Base-by-base conservation (phyloP, 2,329 filamentous ascomycete species). In the Chalaropsis ovoidea region DNA sequence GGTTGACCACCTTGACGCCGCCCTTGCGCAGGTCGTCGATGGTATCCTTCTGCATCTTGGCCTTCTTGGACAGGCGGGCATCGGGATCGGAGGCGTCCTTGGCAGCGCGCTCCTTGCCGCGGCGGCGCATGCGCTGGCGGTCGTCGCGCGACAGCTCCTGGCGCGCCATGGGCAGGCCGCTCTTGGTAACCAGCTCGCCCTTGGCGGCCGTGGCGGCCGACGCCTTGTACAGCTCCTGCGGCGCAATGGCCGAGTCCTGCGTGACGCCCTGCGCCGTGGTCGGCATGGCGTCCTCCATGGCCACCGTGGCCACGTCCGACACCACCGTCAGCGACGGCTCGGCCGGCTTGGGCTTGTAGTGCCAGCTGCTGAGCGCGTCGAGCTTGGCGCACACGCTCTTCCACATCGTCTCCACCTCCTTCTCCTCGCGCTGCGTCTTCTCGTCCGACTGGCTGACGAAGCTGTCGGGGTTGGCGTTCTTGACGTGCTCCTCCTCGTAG, bases 251-350 rank as follows among this genome's bases (percentile, higher is more conserved):
- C 72, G 86, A 89, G 69, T 84, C 79, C 58, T 81, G 82, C 15
- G 81, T 80, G 67, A 91, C 84, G 52, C 88, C 89, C 72, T 86
- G 86, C 54, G 89, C 88, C 0, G 87, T 90, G 17, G 88, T 87
- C 7, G 94, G 93, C 71, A 95, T 88, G 1, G 91, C 93, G 73
- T 99, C 94, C 78, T 99, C 94, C 88, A 97, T 95, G 70, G 84
- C 82, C 69, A 97, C 86, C 2, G 89, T 90, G n/a, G 92, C 90
- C 3, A 94, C 89, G 75, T 97, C 93, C 31, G 90, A 83, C 42
- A 96, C 87, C 65, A 96, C 88, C 54, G 89, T 92, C 69, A 99
- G 83, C 58, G 84, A 84, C n/a, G 90, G 85, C 63, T 87, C 87
- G 1, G 87, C 82, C 11, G 89, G 86, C 77, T 92, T 95, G 64